A percentile compares a stretch with the other conserved stretches of the same genome.
phyloP scores from a whole-genome alignment of 768 basidiomycete species.

The Mycena maculata region DNA sequence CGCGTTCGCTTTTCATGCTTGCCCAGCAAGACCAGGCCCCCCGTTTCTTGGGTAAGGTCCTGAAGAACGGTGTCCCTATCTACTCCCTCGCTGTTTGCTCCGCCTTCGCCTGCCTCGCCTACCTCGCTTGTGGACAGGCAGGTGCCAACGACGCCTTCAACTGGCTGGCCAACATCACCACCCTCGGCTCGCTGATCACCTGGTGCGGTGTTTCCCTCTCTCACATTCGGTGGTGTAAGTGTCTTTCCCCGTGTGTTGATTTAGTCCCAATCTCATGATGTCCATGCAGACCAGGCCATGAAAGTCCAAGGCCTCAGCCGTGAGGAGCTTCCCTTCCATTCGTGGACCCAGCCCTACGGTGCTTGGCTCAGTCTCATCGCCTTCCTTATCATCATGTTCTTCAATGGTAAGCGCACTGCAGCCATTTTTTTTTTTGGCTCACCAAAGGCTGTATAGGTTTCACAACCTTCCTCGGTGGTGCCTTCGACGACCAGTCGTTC shows the following conservation, averaged over 20 bases:
- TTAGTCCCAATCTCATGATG: background rate
- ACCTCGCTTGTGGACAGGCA: slow-evolving; percentile 50
- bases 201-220: slow-evolving; percentile 58
- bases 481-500: slow-evolving; percentile 35
- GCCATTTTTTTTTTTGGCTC: background rate
- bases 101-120: slow-evolving; percentile 50
- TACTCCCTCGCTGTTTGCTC: slow-evolving; percentile 50
- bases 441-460: no score
- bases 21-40: slow-evolving; percentile 66
- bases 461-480: slow-evolving; percentile 24
- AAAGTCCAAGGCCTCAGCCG: slow-evolving; percentile 44
- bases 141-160: slow-evolving; percentile 54
- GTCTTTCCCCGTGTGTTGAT: slow-evolving; percentile 5
- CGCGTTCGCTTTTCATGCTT: slow-evolving; percentile 62
- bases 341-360: slow-evolving; percentile 36
- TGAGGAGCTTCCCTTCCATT: slow-evolving; percentile 36
- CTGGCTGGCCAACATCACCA: slow-evolving; percentile 56
- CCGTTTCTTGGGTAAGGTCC: slow-evolving; percentile 54
- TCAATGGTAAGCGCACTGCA: slow-evolving; percentile 25
- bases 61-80: slow-evolving; percentile 50
- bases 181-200: slow-evolving; percentile 47
- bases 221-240: slow-evolving; percentile 48
- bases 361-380: slow-evolving; percentile 30
- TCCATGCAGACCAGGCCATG: slow-evolving; percentile 46
- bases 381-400: slow-evolving; percentile 36